These are phyloP conservation scores for Leonotis leonurus DNA, from an alignment of 257 asterid species.

Conservation along the genomic window DNA sequence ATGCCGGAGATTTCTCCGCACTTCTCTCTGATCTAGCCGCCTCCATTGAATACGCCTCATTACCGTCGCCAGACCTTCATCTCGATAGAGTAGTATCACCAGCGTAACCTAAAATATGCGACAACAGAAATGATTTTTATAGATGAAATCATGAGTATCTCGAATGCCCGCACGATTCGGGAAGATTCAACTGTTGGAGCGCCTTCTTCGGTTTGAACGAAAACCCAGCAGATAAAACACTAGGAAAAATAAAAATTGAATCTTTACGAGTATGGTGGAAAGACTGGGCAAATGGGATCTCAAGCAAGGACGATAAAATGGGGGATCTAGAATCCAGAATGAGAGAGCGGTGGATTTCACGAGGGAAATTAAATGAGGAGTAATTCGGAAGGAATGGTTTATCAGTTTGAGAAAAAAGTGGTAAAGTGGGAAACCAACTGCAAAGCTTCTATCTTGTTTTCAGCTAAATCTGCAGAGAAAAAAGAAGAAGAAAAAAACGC, in stretches of 20 bases:
- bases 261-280: neutral
- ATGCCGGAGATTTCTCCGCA: slow-evolving; percentile 36
- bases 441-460: slow-evolving; percentile 11
- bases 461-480: slow-evolving; percentile 7
- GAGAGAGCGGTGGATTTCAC: slow-evolving; percentile 38
- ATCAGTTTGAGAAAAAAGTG: neutral
- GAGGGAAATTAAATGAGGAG: slow-evolving; percentile 36
- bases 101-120: slow-evolving; percentile 10
- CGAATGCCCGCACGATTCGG: slow-evolving; percentile 1
- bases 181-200: slow-evolving; percentile 28
- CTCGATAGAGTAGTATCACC: slow-evolving; percentile 19
- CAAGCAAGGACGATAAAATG: slow-evolving; percentile 1
- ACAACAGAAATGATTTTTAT: neutral
- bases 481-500: neutral
- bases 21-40: slow-evolving; percentile 41
- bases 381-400: slow-evolving; percentile 27
- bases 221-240: slow-evolving; percentile 11
- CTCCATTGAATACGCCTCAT: slow-evolving; percentile 57
- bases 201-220: slow-evolving; percentile 13
- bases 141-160: neutral
- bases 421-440: slow-evolving; percentile 12
- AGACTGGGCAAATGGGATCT: slow-evolving; percentile 24
- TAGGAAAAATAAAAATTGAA: neutral
- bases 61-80: slow-evolving; percentile 42
- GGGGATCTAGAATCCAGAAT: slow-evolving; percentile 21